Percentiles rank a stretch among this genome's conserved stretches.
Conservation (phyloP, 2,329 filamentous ascomycete species). For the Orbilia quercus region DNA sequence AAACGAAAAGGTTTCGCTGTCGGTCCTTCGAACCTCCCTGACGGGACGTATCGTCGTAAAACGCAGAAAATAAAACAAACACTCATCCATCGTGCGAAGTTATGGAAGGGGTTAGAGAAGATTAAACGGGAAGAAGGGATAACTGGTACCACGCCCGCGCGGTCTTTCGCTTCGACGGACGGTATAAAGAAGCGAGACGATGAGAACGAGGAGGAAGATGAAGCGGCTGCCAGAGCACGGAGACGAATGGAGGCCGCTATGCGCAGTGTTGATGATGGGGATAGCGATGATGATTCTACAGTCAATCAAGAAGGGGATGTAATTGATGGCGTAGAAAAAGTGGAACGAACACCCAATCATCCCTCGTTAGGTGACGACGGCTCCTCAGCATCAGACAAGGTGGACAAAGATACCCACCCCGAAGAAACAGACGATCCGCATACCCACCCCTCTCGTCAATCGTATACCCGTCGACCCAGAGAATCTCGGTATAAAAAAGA, state of each 20-base stretch:
- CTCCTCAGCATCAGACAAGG: constrained; percentile 7
- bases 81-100: constrained; percentile 89
- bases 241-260: constrained; percentile 59
- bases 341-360: constrained; percentile 6
- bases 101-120: constrained; percentile 92
- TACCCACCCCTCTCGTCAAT: constrained; percentile 43
- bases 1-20: constrained; percentile 80
- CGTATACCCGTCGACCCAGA: constrained; percentile 58
- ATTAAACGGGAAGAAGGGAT: constrained; percentile 74
- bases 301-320: constrained; percentile 54
- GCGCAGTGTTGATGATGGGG: constrained; percentile 57
- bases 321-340: constrained; percentile 43
- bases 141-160: constrained; percentile 39
- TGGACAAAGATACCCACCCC: constrained; percentile 27
- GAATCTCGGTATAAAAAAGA: constrained; percentile 64
- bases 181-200: constrained; percentile 7
- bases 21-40: constrained; percentile 88
- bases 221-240: constrained; percentile 58
- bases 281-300: constrained; percentile 57
- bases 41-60: constrained; percentile 88
- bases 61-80: constrained; percentile 88
- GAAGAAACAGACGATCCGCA: constrained; percentile 32
- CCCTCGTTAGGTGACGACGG: background rate
- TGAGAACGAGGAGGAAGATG: constrained; percentile 55
- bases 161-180: constrained; percentile 60